A percentile compares a stretch with the other conserved stretches of the same genome.
These are phyloP conservation scores for Ogataea paradorogensis DNA, from an alignment of 805 yeast genomes.

Conservation along the genomic window DNA sequence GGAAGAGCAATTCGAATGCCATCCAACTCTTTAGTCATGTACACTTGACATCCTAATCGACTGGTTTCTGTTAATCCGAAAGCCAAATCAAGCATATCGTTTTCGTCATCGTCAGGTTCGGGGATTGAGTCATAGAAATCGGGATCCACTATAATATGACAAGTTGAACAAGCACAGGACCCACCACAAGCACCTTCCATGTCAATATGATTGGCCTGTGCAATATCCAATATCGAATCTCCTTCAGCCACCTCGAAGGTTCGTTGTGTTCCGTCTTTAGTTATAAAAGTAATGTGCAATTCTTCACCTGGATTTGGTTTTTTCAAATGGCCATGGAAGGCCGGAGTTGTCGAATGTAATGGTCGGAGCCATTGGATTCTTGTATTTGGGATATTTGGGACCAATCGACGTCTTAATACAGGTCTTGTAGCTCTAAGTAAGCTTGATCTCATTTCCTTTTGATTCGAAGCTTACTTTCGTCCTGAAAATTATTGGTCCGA, in stretches of 20 bases:
- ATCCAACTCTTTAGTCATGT: conserved; percentile 85
- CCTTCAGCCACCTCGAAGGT: conserved; percentile 88
- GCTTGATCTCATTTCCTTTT: background rate
- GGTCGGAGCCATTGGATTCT: conserved; percentile 2
- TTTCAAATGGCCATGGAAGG: conserved; percentile 78
- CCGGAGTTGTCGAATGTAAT: conserved; percentile 19
- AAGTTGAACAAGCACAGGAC: conserved; percentile 97
- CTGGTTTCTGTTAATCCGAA: conserved; percentile 97
- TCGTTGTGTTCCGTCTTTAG: conserved; percentile 85
- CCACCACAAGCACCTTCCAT: conserved; percentile 99
- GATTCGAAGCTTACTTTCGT: conserved; percentile 9
- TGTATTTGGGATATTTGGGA: background rate
- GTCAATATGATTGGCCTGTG: conserved; percentile 88
- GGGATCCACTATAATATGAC: conserved; percentile 96
- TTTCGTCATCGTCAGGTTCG: conserved; percentile 96
- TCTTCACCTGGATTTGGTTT: conserved; percentile 95
- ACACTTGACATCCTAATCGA: conserved; percentile 90
- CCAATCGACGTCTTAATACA: background rate
- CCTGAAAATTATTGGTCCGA: conserved; percentile 12
- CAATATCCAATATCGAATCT: conserved; percentile 87
- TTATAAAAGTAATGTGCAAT: conserved; percentile 77
- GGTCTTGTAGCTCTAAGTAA: background rate
- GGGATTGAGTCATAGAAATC: conserved; percentile 87
- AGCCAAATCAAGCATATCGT: conserved; percentile 97
- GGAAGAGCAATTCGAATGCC: conserved; percentile 95